phyloP scores from a whole-genome alignment of 2,329 filamentous ascomycete genomes.

The Curvularia sp. region DNA sequence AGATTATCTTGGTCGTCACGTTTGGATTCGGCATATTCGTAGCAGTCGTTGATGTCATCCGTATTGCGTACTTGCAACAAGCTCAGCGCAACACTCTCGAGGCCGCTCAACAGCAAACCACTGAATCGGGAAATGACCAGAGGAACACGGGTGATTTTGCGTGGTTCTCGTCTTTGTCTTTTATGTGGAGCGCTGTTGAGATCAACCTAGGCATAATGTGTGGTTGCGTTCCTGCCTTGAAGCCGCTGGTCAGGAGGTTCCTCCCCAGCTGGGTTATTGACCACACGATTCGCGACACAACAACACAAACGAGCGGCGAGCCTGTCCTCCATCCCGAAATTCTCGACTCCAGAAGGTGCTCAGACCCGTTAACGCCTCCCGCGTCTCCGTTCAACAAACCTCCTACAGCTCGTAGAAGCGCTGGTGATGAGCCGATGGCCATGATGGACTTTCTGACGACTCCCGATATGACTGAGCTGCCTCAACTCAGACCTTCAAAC shows the following conservation, averaged over 20 bases:
- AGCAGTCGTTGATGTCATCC: slow-evolving; percentile 83
- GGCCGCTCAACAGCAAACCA: slow-evolving; percentile 45
- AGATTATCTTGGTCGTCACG: slow-evolving; percentile 83
- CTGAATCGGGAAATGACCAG: slow-evolving; percentile 37
- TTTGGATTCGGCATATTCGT: slow-evolving; percentile 90
- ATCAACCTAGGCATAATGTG: slow-evolving; percentile 91
- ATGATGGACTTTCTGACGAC: slow-evolving; percentile 64
- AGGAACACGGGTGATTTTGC: slow-evolving; percentile 61
- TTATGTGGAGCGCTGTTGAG: slow-evolving; percentile 95
- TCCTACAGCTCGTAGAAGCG: slow-evolving; percentile 28
- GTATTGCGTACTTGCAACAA: slow-evolving; percentile 87
- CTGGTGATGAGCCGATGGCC: slow-evolving; percentile 46
- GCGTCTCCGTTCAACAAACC: slow-evolving; percentile 37
- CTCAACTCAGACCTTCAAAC: slow-evolving; percentile 46
- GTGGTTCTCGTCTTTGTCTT: slow-evolving; percentile 79
- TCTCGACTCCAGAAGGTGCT: slow-evolving; percentile 29
- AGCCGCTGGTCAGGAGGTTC: slow-evolving; percentile 76
- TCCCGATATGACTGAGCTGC: slow-evolving; percentile 53
- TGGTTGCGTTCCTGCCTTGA: slow-evolving; percentile 89
- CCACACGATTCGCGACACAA: slow-evolving; percentile 41
- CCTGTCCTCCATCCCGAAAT: slow-evolving; percentile 36
- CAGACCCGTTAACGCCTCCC: slow-evolving; percentile 32
- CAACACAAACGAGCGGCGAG: slow-evolving; percentile 42
- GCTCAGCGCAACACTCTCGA: slow-evolving; percentile 62
- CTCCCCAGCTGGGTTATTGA: slow-evolving; percentile 65